Conservation (phyloP, 495 filamentous ascomycete species). For the Terfezia claveryi region DNA sequence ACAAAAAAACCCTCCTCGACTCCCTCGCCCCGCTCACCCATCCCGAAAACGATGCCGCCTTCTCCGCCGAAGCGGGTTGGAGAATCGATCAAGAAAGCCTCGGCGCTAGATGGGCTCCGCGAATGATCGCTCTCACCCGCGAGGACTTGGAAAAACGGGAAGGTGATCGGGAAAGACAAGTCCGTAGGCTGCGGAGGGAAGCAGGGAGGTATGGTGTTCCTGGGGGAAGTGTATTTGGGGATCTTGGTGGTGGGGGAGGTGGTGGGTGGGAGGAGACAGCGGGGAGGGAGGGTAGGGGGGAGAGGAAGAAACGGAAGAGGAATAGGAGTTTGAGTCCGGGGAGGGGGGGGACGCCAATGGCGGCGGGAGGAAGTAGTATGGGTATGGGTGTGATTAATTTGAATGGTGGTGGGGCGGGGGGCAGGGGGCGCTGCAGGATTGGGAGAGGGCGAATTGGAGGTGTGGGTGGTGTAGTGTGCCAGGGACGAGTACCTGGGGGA, state of each 20-base stretch:
- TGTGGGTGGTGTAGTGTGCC: conserved; percentile 78
- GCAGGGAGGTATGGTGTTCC: conserved; percentile 62
- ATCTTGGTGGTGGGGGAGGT: conserved; percentile 17
- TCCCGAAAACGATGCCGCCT: conserved; percentile 73
- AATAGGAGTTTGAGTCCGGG: conserved; percentile 66
- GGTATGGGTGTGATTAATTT: too few relatives aligned
- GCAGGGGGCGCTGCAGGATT: conserved; percentile 44
- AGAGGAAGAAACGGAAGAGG: conserved; percentile 82
- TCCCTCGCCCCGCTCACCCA: conserved; percentile 23
- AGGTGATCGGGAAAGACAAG: conserved; percentile 78
- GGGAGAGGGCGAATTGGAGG: conserved; percentile 68
- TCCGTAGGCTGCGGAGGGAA: conserved; percentile 65
- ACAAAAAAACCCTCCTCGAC: conserved; percentile 93
- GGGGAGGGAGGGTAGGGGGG: conserved; percentile 56
- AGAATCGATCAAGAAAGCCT: conserved; percentile 78
- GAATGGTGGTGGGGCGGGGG: conserved; percentile 40
- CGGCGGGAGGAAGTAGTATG: conserved; percentile 43
- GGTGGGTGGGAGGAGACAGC: conserved; percentile 10
- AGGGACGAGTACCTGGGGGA: conserved; percentile 82
- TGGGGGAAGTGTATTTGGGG: conserved; percentile 33
- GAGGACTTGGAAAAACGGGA: conserved; percentile 97
- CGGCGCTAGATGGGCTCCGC: conserved; percentile 83
- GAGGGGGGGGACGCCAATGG: conserved; percentile 28
- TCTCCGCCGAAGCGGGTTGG: conserved; percentile 67
- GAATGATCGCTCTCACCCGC: conserved; percentile 69